A percentile compares a stretch with the other conserved stretches of the same genome.
These are phyloP conservation scores for Wickerhamiella australiensis DNA, from an alignment of 805 yeast species.

Conservation along the genomic window DNA sequence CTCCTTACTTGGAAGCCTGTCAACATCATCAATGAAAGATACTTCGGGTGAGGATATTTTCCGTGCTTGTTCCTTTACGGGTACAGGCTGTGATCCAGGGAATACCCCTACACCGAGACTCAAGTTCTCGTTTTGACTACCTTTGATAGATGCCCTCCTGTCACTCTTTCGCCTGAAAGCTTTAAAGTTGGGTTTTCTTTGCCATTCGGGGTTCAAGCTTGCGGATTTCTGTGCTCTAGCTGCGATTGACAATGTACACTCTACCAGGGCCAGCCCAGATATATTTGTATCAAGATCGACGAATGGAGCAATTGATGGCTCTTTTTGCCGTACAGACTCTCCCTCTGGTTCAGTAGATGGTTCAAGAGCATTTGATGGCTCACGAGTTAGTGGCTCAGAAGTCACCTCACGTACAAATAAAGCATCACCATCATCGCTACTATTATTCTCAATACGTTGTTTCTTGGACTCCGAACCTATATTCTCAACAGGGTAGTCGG, in stretches of 20 bases:
- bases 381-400: neutral
- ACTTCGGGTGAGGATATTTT: neutral
- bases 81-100: neutral
- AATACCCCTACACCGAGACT: neutral
- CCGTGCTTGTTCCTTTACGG: neutral
- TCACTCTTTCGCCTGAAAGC: constrained; percentile 14
- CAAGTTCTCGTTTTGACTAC: neutral
- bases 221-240: neutral
- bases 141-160: neutral
- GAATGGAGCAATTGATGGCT: neutral
- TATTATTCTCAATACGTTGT: neutral
- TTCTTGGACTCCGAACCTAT: too few relatives aligned
- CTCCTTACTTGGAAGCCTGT: neutral
- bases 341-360: neutral
- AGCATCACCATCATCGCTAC: neutral
- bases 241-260: neutral
- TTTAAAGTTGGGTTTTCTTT: constrained; percentile 17
- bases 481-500: too few relatives aligned
- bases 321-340: neutral
- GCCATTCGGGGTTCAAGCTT: neutral
- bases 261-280: neutral
- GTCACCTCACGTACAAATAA: neutral
- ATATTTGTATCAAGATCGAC: neutral
- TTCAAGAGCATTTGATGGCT: neutral
- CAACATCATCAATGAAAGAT: neutral